phyloP scores from a whole-genome alignment of 306 rosid species.

The Alnus glutinosa region DNA sequence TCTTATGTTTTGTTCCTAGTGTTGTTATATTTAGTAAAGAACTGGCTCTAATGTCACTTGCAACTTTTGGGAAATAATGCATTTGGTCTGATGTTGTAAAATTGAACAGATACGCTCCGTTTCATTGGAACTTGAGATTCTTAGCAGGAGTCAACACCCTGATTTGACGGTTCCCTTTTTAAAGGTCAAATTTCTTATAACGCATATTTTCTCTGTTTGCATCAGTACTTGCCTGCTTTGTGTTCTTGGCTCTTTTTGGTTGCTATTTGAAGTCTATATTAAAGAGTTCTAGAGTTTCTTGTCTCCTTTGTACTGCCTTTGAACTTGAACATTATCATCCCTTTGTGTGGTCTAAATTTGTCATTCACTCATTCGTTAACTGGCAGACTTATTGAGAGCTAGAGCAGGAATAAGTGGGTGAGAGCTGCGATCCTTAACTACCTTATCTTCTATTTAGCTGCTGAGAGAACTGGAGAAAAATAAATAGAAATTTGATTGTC shows the following conservation, averaged over 20 bases:
- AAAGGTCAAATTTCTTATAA: conserved; percentile 48
- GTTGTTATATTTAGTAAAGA: conserved; percentile 14
- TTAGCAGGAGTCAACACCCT: conserved; percentile 94
- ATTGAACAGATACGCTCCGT: conserved; percentile 75
- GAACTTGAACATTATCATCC: neutral
- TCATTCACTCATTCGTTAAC: neutral
- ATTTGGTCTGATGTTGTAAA: conserved; percentile 28
- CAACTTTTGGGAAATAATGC: conserved; percentile 29
- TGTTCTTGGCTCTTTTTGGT: neutral
- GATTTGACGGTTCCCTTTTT: conserved; percentile 75
- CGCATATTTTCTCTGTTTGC: neutral
- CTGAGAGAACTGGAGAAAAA: neutral
- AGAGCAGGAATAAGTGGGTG: neutral
- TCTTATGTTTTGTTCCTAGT: conserved; percentile 17
- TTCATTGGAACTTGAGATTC: conserved; percentile 89
- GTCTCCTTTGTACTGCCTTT: neutral
- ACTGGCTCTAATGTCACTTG: conserved; percentile 17
- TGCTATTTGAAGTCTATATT: neutral
- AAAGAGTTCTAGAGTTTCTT: neutral
- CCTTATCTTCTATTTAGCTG: neutral
- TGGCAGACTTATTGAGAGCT: neutral
- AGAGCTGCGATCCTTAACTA: neutral
- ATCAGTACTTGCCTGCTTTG: neutral
- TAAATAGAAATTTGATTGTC: neutral
- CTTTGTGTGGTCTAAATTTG: neutral